These are phyloP conservation scores for Hydrangea macrophylla DNA, from an alignment of 148 eudicot species.

Conservation along the genomic window DNA sequence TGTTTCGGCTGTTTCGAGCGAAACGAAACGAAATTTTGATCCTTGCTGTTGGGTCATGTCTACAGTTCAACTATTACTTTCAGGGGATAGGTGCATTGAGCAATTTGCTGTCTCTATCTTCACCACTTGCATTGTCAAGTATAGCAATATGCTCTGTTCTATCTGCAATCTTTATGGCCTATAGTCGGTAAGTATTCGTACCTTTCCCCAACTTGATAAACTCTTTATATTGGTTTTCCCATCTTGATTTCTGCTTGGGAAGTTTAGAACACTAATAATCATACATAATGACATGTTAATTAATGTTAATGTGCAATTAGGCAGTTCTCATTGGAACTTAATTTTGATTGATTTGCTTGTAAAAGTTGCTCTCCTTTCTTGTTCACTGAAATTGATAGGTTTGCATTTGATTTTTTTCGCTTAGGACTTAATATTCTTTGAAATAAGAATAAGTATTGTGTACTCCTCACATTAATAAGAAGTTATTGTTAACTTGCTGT, in stretches of 20 bases:
- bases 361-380: background rate
- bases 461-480: background rate
- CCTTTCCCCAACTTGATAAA: slow-evolving; percentile 9
- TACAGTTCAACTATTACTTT: slow-evolving; percentile 16
- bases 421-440: background rate
- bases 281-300: background rate
- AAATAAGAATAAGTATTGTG: too few species aligned
- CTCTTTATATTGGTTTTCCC: background rate
- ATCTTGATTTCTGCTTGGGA: background rate
- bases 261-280: background rate
- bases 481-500: background rate
- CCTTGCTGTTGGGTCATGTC: background rate
- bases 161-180: slow-evolving; percentile 38
- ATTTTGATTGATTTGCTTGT: too few species aligned
- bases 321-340: background rate
- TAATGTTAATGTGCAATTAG: background rate
- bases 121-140: slow-evolving; percentile 51
- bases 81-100: slow-evolving; percentile 55
- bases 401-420: background rate
- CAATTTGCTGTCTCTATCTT: slow-evolving; percentile 43
- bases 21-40: too few species aligned
- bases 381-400: background rate
- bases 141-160: slow-evolving; percentile 41
- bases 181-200: slow-evolving; percentile 38
- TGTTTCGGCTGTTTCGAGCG: too few species aligned